phyloP scores from a whole-genome alignment of 345 rosid genomes.

The Brassica cretica region DNA sequence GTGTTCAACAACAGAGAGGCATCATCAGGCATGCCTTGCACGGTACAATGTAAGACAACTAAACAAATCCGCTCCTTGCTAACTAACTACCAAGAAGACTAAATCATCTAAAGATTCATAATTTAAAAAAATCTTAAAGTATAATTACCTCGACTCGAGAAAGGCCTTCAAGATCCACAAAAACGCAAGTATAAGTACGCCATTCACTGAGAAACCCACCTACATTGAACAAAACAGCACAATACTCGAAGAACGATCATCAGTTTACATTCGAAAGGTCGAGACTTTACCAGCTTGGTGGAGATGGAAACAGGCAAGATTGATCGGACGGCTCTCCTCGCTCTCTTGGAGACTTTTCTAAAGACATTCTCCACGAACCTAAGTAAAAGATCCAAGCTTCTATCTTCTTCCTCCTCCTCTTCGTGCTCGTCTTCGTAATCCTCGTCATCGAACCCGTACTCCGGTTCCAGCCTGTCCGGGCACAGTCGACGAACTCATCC shows the following conservation, averaged over 20 bases:
- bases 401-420: conserved; percentile 66
- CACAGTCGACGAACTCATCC: conserved; percentile 44
- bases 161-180: conserved; percentile 90
- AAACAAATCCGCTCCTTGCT: neutral
- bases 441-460: conserved; percentile 38
- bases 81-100: neutral
- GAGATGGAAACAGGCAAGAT: conserved; percentile 72
- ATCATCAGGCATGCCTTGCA: too few relatives aligned
- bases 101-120: neutral
- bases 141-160: conserved; percentile 84
- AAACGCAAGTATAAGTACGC: conserved; percentile 73
- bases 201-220: conserved; percentile 91
- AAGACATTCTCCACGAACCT: conserved; percentile 70
- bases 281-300: conserved; percentile 52
- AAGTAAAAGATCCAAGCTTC: conserved; percentile 76
- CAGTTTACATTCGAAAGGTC: neutral
- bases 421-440: conserved; percentile 41
- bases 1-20: conserved; percentile 2
- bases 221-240: conserved; percentile 18
- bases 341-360: conserved; percentile 65
- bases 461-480: conserved; percentile 65
- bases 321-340: conserved; percentile 78
- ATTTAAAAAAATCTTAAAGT: neutral
- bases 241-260: conserved; percentile 1
- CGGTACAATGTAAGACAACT: neutral